Conservation (phyloP, 805 yeast genomes). For the Candida cerambycidarum region DNA sequence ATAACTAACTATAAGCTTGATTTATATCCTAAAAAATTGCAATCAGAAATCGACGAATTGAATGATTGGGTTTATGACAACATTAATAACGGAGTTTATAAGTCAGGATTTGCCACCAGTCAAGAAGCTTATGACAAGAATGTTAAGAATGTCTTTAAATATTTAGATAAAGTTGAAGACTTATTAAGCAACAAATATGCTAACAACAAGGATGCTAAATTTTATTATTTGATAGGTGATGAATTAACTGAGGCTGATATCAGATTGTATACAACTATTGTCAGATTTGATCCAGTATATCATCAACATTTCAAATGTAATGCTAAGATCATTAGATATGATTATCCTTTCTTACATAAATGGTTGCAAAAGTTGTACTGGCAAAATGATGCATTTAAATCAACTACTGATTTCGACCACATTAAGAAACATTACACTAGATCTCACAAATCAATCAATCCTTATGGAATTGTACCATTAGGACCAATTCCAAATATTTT, state of each 20-base stretch:
- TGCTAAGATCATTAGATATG: constrained; percentile 71
- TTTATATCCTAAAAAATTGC: constrained; percentile 59
- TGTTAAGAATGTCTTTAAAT: constrained; percentile 59
- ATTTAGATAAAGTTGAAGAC: constrained; percentile 68
- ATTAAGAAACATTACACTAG: constrained; percentile 90
- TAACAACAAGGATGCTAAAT: constrained; percentile 23
- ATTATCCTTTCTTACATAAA: constrained; percentile 73
- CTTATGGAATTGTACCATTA: constrained; percentile 76
- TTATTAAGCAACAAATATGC: constrained; percentile 49
- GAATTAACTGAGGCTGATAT: constrained; percentile 87
- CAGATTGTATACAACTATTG: constrained; percentile 80
- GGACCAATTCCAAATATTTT: constrained; percentile 83
- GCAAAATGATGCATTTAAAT: constrained; percentile 67
- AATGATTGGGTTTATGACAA: constrained; percentile 81
- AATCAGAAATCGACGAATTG: constrained; percentile 65
- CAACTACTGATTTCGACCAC: constrained; percentile 84
- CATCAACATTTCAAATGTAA: constrained; percentile 96
- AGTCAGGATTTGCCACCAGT: constrained; percentile 82
- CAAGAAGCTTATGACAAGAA: constrained; percentile 80
- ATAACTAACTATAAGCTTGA: constrained; percentile 52
- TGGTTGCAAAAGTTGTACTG: constrained; percentile 87
- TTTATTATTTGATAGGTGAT: constrained; percentile 52
- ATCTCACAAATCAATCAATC: constrained; percentile 79
- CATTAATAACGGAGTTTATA: constrained; percentile 92
- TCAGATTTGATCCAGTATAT: constrained; percentile 90